Percentiles rank a stretch among this genome's conserved stretches.
Conservation (phyloP, 1,139 yeast genomes). For the Candida albicans region DNA sequence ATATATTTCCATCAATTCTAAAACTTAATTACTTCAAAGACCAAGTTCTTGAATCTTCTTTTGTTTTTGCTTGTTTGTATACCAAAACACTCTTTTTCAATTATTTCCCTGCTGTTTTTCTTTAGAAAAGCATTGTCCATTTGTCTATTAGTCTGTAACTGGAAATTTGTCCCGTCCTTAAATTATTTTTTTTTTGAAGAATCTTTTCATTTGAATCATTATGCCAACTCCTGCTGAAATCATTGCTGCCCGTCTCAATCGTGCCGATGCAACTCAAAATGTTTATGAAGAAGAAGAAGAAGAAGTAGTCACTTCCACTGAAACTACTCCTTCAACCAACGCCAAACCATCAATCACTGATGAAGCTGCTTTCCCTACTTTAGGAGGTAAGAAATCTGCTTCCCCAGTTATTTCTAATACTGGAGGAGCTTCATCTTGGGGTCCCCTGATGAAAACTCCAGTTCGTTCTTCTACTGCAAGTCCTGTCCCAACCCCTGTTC, state of each 20-base stretch:
- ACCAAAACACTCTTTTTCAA: background rate
- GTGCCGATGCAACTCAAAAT: slow-evolving; percentile 17
- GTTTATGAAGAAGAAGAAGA: slow-evolving; percentile 7
- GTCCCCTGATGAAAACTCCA: slow-evolving; percentile 38
- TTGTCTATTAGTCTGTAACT: slow-evolving; percentile 5
- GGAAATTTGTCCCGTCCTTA: too few relatives aligned
- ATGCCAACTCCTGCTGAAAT: slow-evolving; percentile 64
- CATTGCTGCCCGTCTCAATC: slow-evolving; percentile 53
- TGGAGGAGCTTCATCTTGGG: slow-evolving; percentile 24
- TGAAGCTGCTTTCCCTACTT: slow-evolving; percentile 70
- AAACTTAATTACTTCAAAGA: background rate
- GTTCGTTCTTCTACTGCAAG: slow-evolving; percentile 29
- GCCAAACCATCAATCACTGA: slow-evolving; percentile 42
- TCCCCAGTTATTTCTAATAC: slow-evolving; percentile 21
- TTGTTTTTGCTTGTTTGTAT: background rate
- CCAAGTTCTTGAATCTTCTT: background rate
- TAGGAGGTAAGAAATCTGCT: slow-evolving; percentile 36
- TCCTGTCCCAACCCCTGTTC: slow-evolving; percentile 21
- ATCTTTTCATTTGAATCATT: slow-evolving; percentile 1
- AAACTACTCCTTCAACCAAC: slow-evolving; percentile 13
- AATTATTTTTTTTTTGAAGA: background rate
- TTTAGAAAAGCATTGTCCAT: slow-evolving; percentile 16
- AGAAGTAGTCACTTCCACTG: slow-evolving; percentile 11
- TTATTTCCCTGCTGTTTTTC: slow-evolving; percentile 13
- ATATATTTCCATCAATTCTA: background rate